These are phyloP conservation scores for Glebionis coronaria DNA, from an alignment of 129 eudicot genomes.

Conservation along the genomic window DNA sequence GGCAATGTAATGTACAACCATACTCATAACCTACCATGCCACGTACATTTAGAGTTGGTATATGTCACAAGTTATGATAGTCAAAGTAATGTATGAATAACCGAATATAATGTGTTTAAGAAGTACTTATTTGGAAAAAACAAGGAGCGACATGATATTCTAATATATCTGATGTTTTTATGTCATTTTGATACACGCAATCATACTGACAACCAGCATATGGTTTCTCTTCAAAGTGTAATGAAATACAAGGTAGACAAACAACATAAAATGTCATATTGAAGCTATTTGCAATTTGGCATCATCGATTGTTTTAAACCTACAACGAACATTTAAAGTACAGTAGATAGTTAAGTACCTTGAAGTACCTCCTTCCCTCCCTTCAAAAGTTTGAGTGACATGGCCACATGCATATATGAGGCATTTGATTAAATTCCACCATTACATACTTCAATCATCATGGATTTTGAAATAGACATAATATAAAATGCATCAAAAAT, in stretches of 20 bases:
- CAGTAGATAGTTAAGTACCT: too few relatives aligned
- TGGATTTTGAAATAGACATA: too few relatives aligned
- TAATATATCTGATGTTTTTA: too few relatives aligned
- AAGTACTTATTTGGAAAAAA: not conserved
- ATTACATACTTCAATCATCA: not conserved
- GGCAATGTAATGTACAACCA: constrained; percentile 96
- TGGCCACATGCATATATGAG: constrained; percentile 59
- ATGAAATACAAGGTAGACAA: constrained; percentile 35
- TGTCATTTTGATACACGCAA: too few relatives aligned
- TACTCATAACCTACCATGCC: constrained; percentile 97
- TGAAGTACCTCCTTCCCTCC: constrained; percentile 69
- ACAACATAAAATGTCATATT: not conserved
- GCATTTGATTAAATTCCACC: not conserved
- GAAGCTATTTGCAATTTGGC: too few relatives aligned
- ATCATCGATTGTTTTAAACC: too few relatives aligned
- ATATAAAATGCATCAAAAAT: too few relatives aligned
- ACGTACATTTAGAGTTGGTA: constrained; percentile 14
- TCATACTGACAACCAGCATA: constrained; percentile 79
- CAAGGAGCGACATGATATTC: too few relatives aligned
- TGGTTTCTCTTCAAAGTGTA: constrained; percentile 73
- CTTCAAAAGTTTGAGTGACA: constrained; percentile 64
- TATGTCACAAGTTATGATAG: not conserved
- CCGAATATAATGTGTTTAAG: not conserved
- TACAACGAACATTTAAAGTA: too few relatives aligned
- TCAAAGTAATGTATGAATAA: not conserved